A percentile compares a stretch with the other conserved stretches of the same genome.
Conservation (phyloP, 805 yeast species). For the Ogataea naganishii region DNA sequence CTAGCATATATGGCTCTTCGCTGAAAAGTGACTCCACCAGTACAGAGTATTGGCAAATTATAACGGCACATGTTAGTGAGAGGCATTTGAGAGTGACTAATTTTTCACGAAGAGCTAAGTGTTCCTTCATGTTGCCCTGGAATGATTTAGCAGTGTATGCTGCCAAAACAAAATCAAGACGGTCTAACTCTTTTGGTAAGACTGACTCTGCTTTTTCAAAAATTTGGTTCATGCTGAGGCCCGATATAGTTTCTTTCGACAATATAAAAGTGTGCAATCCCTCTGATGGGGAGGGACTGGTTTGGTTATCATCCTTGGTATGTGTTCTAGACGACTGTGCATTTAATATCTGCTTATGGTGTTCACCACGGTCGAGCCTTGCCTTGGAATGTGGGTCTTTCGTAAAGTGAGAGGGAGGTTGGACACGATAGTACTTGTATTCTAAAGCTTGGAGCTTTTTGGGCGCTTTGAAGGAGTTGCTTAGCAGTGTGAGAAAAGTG, state of each 20-base stretch:
- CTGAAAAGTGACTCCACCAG: conserved; percentile 62
- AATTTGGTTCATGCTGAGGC: conserved; percentile 49
- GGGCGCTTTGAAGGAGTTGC: too few relatives aligned
- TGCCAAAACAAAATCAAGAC: conserved; percentile 54
- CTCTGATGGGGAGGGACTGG: conserved; percentile 19
- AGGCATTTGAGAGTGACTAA: conserved; percentile 57
- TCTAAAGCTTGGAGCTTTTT: too few relatives aligned
- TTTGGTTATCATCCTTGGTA: conserved; percentile 1
- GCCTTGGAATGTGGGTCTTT: too few relatives aligned
- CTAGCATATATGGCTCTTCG: conserved; percentile 61
- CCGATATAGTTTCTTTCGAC: conserved; percentile 47
- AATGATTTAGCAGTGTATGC: conserved; percentile 69
- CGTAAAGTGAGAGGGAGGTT: too few relatives aligned
- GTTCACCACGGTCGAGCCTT: too few relatives aligned
- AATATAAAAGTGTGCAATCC: conserved; percentile 45
- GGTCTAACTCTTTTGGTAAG: conserved; percentile 54
- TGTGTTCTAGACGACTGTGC: conserved; percentile 6
- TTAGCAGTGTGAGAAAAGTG: too few relatives aligned
- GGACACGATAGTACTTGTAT: too few relatives aligned
- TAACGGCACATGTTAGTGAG: conserved; percentile 56
- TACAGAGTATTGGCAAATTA: conserved; percentile 46
- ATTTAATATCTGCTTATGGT: too few relatives aligned
- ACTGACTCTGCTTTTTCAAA: conserved; percentile 49
- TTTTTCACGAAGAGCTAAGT: conserved; percentile 45
- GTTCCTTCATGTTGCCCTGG: conserved; percentile 43